Evolutionary conservation across 2,329 filamentous ascomycete genomes (phyloP).

Genomic region (Elsinoe fawcettii): DNA sequence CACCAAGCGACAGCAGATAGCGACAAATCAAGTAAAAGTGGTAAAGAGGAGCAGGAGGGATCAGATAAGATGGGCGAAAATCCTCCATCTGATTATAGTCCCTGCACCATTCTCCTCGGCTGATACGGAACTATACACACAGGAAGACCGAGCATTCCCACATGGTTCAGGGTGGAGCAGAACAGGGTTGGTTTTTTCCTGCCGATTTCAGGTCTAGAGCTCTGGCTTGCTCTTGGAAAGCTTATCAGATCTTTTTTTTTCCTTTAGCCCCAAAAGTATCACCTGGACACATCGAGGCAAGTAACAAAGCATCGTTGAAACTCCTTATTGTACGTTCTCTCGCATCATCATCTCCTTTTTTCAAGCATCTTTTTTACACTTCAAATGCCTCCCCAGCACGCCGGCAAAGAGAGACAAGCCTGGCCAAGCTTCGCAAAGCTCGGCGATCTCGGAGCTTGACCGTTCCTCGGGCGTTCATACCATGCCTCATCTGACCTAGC

Average conservation of each 20-base stretch:
- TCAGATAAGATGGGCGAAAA: neutral
- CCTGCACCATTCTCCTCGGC: neutral
- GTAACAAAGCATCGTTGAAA: too few relatives aligned
- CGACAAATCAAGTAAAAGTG: neutral
- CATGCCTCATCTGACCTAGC: neutral
- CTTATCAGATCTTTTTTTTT: constrained; percentile 3
- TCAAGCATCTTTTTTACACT: too few relatives aligned
- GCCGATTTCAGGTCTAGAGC: neutral
- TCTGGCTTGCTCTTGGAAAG: neutral
- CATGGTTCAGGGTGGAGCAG: neutral
- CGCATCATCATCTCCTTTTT: too few relatives aligned
- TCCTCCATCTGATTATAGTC: constrained; percentile 3
- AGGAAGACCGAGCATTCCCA: neutral
- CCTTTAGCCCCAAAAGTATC: neutral
- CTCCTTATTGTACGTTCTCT: too few relatives aligned
- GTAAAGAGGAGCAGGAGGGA: neutral
- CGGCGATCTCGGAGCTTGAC: constrained; percentile 6
- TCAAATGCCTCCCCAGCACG: neutral
- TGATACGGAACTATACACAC: neutral
- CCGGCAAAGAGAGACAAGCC: constrained; percentile 7
- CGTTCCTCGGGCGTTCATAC: neutral
- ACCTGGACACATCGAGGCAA: neutral
- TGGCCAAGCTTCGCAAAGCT: neutral
- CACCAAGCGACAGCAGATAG: too few relatives aligned
- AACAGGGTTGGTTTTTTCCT: neutral